Percentiles rank a stretch among this genome's conserved stretches.
These are phyloP conservation scores for Cordyceps farinosa DNA, from an alignment of 2,329 filamentous ascomycete species.

Conservation along the genomic window DNA sequence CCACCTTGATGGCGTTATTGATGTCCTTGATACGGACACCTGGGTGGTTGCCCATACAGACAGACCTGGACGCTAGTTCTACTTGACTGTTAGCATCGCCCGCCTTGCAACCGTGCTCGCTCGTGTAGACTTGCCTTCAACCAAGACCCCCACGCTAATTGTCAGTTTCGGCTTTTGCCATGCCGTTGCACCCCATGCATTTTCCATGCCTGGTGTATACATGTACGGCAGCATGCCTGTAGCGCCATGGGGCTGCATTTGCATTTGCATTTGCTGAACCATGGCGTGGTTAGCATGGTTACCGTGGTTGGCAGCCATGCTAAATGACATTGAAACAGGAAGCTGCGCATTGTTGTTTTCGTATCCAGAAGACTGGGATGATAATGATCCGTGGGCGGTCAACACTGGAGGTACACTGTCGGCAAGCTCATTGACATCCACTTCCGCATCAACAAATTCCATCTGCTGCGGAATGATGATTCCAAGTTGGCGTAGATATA, in stretches of 20 bases:
- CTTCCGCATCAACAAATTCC: slow-evolving; percentile 58
- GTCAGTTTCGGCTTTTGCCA: slow-evolving; percentile 33
- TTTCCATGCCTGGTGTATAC: slow-evolving; percentile 7
- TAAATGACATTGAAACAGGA: not conserved
- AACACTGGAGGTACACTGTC: slow-evolving; percentile 8
- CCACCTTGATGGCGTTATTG: slow-evolving; percentile 30
- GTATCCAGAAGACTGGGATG: slow-evolving; percentile 11
- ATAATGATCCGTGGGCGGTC: not conserved
- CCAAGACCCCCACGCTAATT: slow-evolving; percentile 33
- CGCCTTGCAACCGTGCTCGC: too few relatives aligned
- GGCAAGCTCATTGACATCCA: slow-evolving; percentile 44
- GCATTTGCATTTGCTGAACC: not conserved
- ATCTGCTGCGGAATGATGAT: slow-evolving; percentile 58
- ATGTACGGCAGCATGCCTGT: slow-evolving; percentile 12
- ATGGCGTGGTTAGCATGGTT: not conserved
- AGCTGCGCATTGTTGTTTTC: slow-evolving; percentile 1
- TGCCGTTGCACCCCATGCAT: slow-evolving; percentile 17
- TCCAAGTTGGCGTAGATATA: slow-evolving; percentile 63
- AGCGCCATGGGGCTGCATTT: not conserved
- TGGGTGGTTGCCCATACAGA: slow-evolving; percentile 39
- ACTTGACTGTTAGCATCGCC: not conserved
- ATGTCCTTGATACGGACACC: slow-evolving; percentile 39
- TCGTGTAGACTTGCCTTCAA: slow-evolving; percentile 31
- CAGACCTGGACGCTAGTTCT: slow-evolving; percentile 35
- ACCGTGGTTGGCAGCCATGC: not conserved